phyloP scores from a whole-genome alignment of 306 rosid species.

The Oemleria cerasiformis region DNA sequence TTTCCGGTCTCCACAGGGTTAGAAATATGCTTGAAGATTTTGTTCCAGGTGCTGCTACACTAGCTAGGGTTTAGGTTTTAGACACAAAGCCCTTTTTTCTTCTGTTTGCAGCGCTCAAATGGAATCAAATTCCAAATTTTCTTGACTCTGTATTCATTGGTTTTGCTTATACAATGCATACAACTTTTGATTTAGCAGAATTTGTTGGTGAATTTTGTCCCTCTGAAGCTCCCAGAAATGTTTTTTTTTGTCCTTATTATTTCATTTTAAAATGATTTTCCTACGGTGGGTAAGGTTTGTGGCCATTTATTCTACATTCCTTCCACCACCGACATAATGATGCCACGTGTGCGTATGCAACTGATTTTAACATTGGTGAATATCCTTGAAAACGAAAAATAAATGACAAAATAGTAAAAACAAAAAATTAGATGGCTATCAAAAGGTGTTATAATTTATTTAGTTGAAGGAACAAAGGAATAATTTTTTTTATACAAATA shows the following conservation, averaged over 20 bases:
- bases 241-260: neutral
- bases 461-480: neutral
- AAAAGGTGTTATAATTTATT: too few relatives aligned
- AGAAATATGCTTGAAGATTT: constrained; percentile 21
- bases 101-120: constrained; percentile 16
- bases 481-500: neutral
- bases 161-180: neutral
- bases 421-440: too few relatives aligned
- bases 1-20: constrained; percentile 1
- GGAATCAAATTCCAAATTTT: constrained; percentile 40
- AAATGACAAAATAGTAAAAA: too few relatives aligned
- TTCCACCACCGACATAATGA: too few relatives aligned
- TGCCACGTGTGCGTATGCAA: too few relatives aligned
- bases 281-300: neutral
- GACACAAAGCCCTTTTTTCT: constrained; percentile 3
- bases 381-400: too few relatives aligned
- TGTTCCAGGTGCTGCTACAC: constrained; percentile 17
- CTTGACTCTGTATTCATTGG: neutral
- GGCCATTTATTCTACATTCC: constrained; percentile 5
- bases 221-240: neutral
- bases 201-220: neutral
- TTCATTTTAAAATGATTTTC: neutral
- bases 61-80: too few relatives aligned
- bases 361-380: too few relatives aligned
- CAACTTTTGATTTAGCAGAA: neutral